Evolutionary conservation across 1,284 basidiomycete species (phyloP), one percentile per base, ranked within the genome.

Genomic region (Rhodotorula sp.): DNA sequence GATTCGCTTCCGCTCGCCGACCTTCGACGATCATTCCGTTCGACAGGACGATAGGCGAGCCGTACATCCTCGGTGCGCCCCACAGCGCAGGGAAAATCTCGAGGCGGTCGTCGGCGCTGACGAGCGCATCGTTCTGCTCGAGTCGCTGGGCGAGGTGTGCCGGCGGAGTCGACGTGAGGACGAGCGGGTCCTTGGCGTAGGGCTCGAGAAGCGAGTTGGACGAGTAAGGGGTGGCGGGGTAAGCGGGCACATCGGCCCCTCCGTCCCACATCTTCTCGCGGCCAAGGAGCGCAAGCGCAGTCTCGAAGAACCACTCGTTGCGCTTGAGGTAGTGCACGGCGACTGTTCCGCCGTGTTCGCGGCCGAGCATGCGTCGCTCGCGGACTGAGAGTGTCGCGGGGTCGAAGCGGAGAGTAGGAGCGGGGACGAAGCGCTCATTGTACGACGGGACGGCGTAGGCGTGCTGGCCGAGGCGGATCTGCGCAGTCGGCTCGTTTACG

Each of bases 261-360:
- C 59, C 53, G 59, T 79, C 78, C 81, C 81, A 81, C 69, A 79
- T 78, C 67, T 90, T 88, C 20, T 88, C 86, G 11, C 87, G 86
- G 51, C 92, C 91, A 40, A 97, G 83, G 28, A 98, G 82, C 28
- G 92, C 93, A 24, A 94, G 81, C 22, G 92, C 90, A 1, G 95
- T 92, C 82, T 99, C 95, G 74, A 92, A 81, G 81, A 92, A 98
- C 95, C 94, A 99, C 82, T 91, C 89, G 76, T 92, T 88, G 80
- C 92, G 90, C 86, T 98, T 99, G 83, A 98, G 89, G 79, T 91
- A 98, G 81, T 99, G 95, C 55, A 99, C 93, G 31, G 94, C 89
- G 54, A 95, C 86, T 0, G 95, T 99, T 7, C 95, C 95, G 4
- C 95, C 95, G 59, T 81, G 71, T 8, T 76, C 75, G 15, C 67